phyloP scores from a whole-genome alignment of 257 asterid genomes.

The Jacaranda mimosifolia region DNA sequence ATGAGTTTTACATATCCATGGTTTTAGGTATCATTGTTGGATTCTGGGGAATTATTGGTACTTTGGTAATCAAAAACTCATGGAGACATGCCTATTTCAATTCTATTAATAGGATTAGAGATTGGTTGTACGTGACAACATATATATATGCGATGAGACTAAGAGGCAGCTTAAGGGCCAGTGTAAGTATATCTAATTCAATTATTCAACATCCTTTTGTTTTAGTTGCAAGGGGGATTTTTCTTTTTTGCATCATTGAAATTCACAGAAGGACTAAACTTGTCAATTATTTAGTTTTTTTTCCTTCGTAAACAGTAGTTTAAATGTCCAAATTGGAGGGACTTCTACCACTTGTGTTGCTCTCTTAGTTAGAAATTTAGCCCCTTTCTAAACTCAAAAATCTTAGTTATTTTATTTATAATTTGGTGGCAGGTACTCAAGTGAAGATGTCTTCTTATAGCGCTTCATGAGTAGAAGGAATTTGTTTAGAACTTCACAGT shows the following conservation, averaged over 20 bases:
- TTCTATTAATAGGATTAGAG: not conserved
- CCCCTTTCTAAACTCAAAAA: too few species aligned
- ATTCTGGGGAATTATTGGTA: conserved; percentile 44
- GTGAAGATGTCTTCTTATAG: not conserved
- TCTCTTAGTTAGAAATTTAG: too few species aligned
- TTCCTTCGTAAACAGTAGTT: too few species aligned
- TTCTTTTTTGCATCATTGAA: too few species aligned
- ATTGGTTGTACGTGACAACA: conserved; percentile 38
- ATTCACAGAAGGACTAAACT: too few species aligned
- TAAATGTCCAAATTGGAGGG: too few species aligned
- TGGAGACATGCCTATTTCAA: conserved; percentile 38
- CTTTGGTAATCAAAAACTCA: conserved; percentile 33
- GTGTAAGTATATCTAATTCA: not conserved
- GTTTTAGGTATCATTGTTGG: conserved; percentile 40
- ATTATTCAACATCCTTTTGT: not conserved
- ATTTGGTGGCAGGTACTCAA: too few species aligned
- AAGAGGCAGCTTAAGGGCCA: not conserved
- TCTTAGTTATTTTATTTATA: too few species aligned
- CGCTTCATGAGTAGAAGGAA: not conserved
- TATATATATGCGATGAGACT: not conserved
- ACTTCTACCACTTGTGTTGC: too few species aligned
- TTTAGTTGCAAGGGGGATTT: not conserved
- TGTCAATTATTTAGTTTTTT: too few species aligned
- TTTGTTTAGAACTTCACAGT: not conserved
- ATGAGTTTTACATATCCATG: conserved; percentile 27